Conservation (phyloP, 2,329 filamentous ascomycete species). For the Davidsoniella neocaledoniae region DNA sequence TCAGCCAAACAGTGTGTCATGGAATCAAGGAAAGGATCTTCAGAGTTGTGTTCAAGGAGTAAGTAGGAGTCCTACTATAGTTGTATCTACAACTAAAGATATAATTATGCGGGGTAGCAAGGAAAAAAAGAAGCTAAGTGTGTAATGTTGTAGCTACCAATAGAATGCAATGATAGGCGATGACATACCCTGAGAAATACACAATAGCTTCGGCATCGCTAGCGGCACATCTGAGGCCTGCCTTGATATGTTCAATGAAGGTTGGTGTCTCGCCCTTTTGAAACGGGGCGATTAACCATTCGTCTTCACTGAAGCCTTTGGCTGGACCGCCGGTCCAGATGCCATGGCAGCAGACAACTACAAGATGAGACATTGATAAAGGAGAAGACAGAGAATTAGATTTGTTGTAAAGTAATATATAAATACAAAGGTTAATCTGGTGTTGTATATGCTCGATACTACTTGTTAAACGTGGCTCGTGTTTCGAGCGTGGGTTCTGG, state of each 20-base stretch:
- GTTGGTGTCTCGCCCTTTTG: constrained; percentile 64
- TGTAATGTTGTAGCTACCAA: background rate
- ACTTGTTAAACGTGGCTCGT: too few species aligned
- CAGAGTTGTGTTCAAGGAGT: too few species aligned
- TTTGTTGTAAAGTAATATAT: too few species aligned
- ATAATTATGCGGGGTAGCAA: too few species aligned
- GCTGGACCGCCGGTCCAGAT: constrained; percentile 50
- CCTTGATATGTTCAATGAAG: constrained; percentile 58
- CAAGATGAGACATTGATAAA: constrained; percentile 32
- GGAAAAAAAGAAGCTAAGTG: too few species aligned
- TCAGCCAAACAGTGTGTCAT: too few species aligned
- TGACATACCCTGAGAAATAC: constrained; percentile 52
- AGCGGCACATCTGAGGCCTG: constrained; percentile 39
- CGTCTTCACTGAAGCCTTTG: constrained; percentile 35
- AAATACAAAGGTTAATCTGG: too few species aligned
- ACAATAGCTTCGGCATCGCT: constrained; percentile 33
- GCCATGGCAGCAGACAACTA: constrained; percentile 72
- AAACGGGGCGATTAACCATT: constrained; percentile 63
- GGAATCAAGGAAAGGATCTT: too few species aligned
- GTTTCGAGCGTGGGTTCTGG: too few species aligned
- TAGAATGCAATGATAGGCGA: background rate
- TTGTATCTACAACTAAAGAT: too few species aligned
- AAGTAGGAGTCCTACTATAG: too few species aligned
- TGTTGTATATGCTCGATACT: too few species aligned
- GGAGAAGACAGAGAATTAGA: background rate